Percentiles rank a stretch among this genome's conserved stretches.
These are phyloP conservation scores for Prunella vulgaris DNA, from an alignment of 257 asterid species.

Conservation along the genomic window DNA sequence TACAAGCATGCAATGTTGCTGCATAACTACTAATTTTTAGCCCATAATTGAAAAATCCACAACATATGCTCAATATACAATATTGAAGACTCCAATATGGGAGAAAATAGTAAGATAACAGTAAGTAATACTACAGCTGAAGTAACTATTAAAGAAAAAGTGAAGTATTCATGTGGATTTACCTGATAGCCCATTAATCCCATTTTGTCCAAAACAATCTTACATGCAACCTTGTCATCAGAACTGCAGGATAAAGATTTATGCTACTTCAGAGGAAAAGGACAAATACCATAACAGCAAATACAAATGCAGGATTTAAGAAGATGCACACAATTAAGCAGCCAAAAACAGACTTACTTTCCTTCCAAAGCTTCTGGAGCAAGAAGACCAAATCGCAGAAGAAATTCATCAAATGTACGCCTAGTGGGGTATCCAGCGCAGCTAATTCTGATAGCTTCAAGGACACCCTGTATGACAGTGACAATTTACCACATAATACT, in stretches of 20 bases:
- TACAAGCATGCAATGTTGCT: not conserved
- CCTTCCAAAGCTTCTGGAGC: conserved; percentile 70
- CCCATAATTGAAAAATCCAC: not conserved
- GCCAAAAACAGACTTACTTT: conserved; percentile 49
- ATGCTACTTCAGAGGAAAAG: conserved; percentile 6
- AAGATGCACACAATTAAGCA: conserved; percentile 4
- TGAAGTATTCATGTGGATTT: conserved; percentile 37
- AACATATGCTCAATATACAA: not conserved
- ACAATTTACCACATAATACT: conserved; percentile 4
- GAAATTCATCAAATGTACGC: conserved; percentile 94
- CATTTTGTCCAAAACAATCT: conserved; percentile 84
- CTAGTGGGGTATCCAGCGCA: conserved; percentile 99
- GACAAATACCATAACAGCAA: conserved; percentile 5
- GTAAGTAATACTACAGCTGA: not conserved
- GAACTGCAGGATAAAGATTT: conserved; percentile 42
- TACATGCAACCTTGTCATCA: conserved; percentile 84
- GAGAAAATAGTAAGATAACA: not conserved
- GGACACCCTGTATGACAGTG: conserved; percentile 65
- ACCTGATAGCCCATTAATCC: conserved; percentile 95
- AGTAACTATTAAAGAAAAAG: conserved; percentile 20
- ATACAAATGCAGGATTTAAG: conserved; percentile 1
- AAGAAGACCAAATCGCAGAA: conserved; percentile 97
- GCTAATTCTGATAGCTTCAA: conserved; percentile 97
- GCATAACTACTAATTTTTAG: not conserved
- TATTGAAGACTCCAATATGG: not conserved